Base-by-base conservation (phyloP, 352 stramenopile genomes). In the Thalassiosira pacifica region DNA sequence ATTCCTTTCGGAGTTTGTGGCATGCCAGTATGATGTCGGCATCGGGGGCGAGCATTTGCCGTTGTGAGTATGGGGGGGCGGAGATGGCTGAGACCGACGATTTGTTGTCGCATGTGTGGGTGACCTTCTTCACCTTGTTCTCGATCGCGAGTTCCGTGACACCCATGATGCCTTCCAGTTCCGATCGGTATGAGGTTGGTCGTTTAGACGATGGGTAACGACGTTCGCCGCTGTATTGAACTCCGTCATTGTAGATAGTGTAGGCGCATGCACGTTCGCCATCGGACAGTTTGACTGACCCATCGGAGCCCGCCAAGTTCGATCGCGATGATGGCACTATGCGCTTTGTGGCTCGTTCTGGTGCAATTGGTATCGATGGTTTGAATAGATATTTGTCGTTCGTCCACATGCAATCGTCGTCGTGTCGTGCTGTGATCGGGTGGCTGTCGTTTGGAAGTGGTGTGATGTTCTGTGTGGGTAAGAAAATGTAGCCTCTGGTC, bases 21-120 rank as follows among this genome's bases (percentile, higher is more conserved):
- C 19, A 42, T 22, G 70, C 70, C 10, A 77, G 42, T 9, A 77
- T 77, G 24, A 77, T 64, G 48, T 77, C 68, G 26, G 68, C 68
- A 10, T 78, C 70, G 13, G 70, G 52, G 10, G 8, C 16, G 6
- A 78, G 53, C 26, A 53, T 57, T 48, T 78, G 48, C 13, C 13
- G 4, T 60, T 19, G 52, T 4, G 26, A 32, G 2, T 45, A 45
- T 2, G 26, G n/a, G 42, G 68, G 42, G 9, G 11, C 2, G 1
- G 11, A 19, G 22, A 66, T 45, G 9, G 8, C 31, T 18, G n/a
- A 9, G 1, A 76, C 68, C 11, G 52, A 42, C 13, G 26, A 18
- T 37, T 76, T 3, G 29, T 76, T 76, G 68, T 76, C 68, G 48
- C 42, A 63, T 31, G 37, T 42, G n/a, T 32, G 16, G 13, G n/a